A percentile compares a stretch with the other conserved stretches of the same genome.
phyloP scores from a whole-genome alignment of 2,329 filamentous ascomycete species.

The Cryphonectria naterciae region DNA sequence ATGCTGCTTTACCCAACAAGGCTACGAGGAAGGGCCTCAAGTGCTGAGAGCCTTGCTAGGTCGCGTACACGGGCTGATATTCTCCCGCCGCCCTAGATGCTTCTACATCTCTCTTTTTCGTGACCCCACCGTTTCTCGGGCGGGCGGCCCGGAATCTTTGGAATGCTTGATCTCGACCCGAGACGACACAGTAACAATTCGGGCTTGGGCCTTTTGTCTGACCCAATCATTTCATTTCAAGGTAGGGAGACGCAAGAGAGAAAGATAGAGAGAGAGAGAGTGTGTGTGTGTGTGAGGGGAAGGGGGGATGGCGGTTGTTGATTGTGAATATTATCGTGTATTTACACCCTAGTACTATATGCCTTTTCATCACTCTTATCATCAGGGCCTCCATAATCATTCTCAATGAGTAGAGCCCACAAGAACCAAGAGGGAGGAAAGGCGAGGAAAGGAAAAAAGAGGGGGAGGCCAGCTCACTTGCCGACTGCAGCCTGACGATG shows the following conservation, averaged over 20 bases:
- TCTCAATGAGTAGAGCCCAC: background rate
- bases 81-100: background rate
- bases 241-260: background rate
- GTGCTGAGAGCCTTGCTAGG: background rate
- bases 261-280: no score
- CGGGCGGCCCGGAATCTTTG: no score
- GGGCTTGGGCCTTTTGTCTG: no score
- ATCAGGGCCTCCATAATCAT: background rate
- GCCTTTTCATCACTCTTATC: background rate
- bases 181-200: background rate
- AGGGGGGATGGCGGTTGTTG: no score
- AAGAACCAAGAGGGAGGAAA: background rate
- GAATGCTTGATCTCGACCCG: background rate
- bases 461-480: background rate
- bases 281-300: no score
- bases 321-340: background rate
- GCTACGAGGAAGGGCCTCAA: background rate
- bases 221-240: background rate
- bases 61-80: background rate
- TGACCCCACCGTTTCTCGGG: background rate
- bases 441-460: background rate
- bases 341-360: background rate
- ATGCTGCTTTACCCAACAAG: background rate
- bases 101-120: background rate
- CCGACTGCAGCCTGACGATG: background rate